A percentile compares a stretch with the other conserved stretches of the same genome.
phyloP scores from a whole-genome alignment of 345 rosid genomes.

The Eucalyptus camaldulensis region DNA sequence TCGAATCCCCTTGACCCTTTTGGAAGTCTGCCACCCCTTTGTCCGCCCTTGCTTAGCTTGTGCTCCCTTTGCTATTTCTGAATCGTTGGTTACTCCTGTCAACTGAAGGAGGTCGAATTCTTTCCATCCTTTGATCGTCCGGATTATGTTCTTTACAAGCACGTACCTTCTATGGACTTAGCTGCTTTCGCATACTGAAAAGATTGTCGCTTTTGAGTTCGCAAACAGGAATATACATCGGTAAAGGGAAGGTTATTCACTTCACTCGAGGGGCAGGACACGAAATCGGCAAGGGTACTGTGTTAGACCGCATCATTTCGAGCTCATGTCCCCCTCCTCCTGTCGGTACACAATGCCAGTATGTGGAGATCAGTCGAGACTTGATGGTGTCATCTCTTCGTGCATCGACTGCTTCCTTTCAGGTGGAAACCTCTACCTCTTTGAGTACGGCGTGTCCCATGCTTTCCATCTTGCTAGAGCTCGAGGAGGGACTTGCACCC shows the following conservation, averaged over 20 bases:
- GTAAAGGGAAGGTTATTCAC: constrained; percentile 63
- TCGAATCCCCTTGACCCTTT: background rate
- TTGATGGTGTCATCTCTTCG: constrained; percentile 44
- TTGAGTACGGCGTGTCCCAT: constrained; percentile 34
- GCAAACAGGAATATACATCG: constrained; percentile 39
- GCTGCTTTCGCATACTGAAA: background rate
- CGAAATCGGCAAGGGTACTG: constrained; percentile 41
- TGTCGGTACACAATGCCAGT: background rate
- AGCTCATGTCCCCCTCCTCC: no score
- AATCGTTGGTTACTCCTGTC: background rate
- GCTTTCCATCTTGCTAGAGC: constrained; percentile 32
- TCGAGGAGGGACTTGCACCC: constrained; percentile 76
- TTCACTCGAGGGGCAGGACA: constrained; percentile 62
- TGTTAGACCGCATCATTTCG: constrained; percentile 24
- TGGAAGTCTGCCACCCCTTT: background rate
- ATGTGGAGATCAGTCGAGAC: constrained; percentile 34
- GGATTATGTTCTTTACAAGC: background rate
- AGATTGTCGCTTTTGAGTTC: background rate
- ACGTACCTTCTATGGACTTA: background rate
- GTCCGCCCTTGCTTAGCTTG: background rate
- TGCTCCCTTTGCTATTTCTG: background rate
- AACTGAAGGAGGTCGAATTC: background rate
- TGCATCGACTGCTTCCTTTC: constrained; percentile 65
- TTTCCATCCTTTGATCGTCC: background rate
- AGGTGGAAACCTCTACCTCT: constrained; percentile 44